Conservation (phyloP, 106 monocot genomes). For the Apostasia ramifera region DNA sequence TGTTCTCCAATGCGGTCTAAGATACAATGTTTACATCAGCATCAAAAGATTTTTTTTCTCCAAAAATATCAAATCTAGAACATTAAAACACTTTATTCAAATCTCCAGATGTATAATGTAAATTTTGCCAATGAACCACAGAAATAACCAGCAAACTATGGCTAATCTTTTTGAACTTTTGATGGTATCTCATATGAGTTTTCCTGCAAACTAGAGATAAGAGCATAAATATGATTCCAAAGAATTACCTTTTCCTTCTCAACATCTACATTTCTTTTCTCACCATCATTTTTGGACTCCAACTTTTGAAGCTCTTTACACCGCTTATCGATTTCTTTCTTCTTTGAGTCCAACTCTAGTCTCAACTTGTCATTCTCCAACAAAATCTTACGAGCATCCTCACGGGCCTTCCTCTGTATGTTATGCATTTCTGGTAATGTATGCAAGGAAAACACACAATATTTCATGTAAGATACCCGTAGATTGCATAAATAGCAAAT, state of each 20-base stretch:
- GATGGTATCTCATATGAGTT: too few species aligned
- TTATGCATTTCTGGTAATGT: constrained; percentile 54
- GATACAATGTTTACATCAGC: background rate
- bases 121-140: too few species aligned
- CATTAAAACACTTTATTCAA: too few species aligned
- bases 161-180: too few species aligned
- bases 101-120: too few species aligned
- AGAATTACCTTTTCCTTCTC: constrained; percentile 67
- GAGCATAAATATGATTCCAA: too few species aligned
- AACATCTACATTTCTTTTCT: constrained; percentile 49
- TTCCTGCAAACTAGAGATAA: too few species aligned
- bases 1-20: constrained; percentile 19
- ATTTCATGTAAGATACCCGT: too few species aligned
- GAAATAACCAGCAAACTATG: too few species aligned
- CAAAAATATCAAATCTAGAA: too few species aligned
- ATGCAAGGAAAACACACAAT: background rate
- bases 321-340: constrained; percentile 55
- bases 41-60: too few species aligned
- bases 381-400: constrained; percentile 56
- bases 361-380: constrained; percentile 71
- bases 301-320: constrained; percentile 51
- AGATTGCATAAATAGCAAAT: background rate
- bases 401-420: constrained; percentile 53
- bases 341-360: constrained; percentile 56
- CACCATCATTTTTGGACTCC: constrained; percentile 39